A percentile compares a stretch with the other conserved stretches of the same genome.
phyloP scores from a whole-genome alignment of 73 alveolate genomes.

The Urostyla sp. region DNA sequence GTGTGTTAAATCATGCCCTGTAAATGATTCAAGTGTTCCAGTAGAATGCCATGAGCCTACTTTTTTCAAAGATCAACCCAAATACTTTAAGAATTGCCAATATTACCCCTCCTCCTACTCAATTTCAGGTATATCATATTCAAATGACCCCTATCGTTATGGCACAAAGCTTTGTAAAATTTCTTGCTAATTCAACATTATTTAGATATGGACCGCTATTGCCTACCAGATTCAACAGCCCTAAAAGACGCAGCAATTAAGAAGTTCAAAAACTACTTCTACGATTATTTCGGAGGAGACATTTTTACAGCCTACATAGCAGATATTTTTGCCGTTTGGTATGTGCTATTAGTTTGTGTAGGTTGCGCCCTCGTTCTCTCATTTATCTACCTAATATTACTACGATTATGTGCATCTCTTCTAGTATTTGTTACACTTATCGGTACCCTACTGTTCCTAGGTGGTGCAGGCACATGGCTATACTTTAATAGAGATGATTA shows the following conservation, averaged over 20 bases:
- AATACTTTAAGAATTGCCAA: constrained; percentile 6
- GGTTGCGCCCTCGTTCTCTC: constrained; percentile 80
- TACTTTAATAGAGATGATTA: constrained; percentile 36
- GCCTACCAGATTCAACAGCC: constrained; percentile 51
- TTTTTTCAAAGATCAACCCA: background rate
- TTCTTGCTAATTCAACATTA: background rate
- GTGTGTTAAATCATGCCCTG: constrained; percentile 62
- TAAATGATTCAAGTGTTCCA: background rate
- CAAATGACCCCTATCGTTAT: constrained; percentile 18
- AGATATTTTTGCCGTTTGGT: constrained; percentile 79
- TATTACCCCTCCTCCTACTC: constrained; percentile 36
- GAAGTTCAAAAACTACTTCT: constrained; percentile 35
- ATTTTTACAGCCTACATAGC: constrained; percentile 75
- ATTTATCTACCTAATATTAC: constrained; percentile 73
- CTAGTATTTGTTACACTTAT: constrained; percentile 77
- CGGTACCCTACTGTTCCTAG: constrained; percentile 66
- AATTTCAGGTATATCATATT: background rate
- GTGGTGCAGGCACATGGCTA: constrained; percentile 58
- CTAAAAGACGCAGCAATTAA: constrained; percentile 13
- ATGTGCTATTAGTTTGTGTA: constrained; percentile 66
- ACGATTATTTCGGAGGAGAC: constrained; percentile 48
- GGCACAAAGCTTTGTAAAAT: constrained; percentile 7
- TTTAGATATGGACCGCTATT: constrained; percentile 15
- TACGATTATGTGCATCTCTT: constrained; percentile 82
- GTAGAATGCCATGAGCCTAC: constrained; percentile 41